Evolutionary conservation across 306 rosid species (phyloP).

Genomic region (Acmispon strigosus): DNA sequence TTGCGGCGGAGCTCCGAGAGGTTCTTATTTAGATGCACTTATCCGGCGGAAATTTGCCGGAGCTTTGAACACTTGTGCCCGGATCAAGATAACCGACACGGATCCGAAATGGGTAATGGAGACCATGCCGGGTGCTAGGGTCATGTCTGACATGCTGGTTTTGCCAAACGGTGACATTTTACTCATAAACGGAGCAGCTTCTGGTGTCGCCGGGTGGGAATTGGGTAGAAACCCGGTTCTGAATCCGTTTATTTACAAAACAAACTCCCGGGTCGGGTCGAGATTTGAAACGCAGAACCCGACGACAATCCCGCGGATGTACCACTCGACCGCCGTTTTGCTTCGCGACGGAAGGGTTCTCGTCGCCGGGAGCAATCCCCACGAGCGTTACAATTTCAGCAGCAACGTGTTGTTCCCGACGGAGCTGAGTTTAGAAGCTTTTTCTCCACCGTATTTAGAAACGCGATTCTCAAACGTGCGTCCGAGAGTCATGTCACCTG

Average conservation of each 20-base stretch:
- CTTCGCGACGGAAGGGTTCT: conserved; percentile 72
- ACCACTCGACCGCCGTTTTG: conserved; percentile 59
- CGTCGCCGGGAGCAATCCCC: conserved; percentile 76
- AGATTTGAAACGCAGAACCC: conserved; percentile 55
- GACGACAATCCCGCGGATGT: conserved; percentile 42
- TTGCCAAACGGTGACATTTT: conserved; percentile 71
- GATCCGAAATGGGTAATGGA: conserved; percentile 54
- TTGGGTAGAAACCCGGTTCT: conserved; percentile 38
- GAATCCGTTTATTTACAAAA: conserved; percentile 43
- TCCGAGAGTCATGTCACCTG: conserved; percentile 31
- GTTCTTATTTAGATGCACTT: conserved; percentile 1
- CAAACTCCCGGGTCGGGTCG: conserved; percentile 9
- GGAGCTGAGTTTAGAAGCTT: conserved; percentile 50
- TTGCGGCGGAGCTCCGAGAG: conserved; percentile 83
- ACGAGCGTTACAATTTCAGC: conserved; percentile 34
- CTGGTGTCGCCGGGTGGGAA: conserved; percentile 64
- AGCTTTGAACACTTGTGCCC: conserved; percentile 51
- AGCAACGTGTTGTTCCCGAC: conserved; percentile 44
- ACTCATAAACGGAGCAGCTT: conserved; percentile 43
- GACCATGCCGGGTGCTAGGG: conserved; percentile 55
- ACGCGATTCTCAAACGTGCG: conserved; percentile 7
- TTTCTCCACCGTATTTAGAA: conserved; percentile 44
- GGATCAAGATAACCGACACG: conserved; percentile 59
- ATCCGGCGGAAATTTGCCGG: conserved; percentile 2
- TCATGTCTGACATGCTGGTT: conserved; percentile 60